Conservation (phyloP, 495 filamentous ascomycete genomes). For the Podospora didyma region DNA sequence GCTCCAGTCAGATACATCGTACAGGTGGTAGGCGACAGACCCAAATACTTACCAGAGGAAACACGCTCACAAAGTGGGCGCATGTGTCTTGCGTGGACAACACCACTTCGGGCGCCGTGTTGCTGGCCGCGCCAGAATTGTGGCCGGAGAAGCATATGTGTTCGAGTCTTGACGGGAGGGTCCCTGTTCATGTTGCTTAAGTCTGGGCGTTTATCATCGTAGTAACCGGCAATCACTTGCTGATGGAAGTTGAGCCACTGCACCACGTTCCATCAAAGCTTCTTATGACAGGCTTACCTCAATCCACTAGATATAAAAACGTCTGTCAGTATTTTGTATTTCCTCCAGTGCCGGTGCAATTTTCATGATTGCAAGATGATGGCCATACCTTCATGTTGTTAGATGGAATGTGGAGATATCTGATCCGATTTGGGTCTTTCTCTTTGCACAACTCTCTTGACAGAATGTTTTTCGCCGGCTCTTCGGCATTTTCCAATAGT, state of each 20-base stretch:
- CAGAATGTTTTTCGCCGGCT: neutral
- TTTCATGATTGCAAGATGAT: no score
- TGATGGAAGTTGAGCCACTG: neutral
- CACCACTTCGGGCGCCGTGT: conserved; percentile 18
- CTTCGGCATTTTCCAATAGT: neutral
- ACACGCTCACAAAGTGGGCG: conserved; percentile 28
- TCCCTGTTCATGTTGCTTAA: conserved; percentile 1
- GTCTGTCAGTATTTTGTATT: conserved; percentile 3
- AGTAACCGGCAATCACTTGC: conserved; percentile 20
- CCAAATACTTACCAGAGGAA: conserved; percentile 21
- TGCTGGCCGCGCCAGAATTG: conserved; percentile 31
- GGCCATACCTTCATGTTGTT: conserved; percentile 20
- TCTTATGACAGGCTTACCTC: conserved; percentile 9
- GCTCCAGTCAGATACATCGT: conserved; percentile 1
- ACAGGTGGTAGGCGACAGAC: neutral
- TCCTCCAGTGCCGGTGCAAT: no score
- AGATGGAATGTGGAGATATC: conserved; percentile 18
- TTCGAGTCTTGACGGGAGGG: neutral
- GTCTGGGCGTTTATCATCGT: conserved; percentile 8
- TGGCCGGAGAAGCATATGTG: conserved; percentile 21
- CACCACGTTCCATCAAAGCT: no score
- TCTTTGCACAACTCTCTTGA: neutral
- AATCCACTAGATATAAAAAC: conserved; percentile 11
- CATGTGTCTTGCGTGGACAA: conserved; percentile 37
- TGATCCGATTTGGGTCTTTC: conserved; percentile 5